Conservation (phyloP, 192 early-diverging fungal genomes). For the Coemansia sp. region DNA sequence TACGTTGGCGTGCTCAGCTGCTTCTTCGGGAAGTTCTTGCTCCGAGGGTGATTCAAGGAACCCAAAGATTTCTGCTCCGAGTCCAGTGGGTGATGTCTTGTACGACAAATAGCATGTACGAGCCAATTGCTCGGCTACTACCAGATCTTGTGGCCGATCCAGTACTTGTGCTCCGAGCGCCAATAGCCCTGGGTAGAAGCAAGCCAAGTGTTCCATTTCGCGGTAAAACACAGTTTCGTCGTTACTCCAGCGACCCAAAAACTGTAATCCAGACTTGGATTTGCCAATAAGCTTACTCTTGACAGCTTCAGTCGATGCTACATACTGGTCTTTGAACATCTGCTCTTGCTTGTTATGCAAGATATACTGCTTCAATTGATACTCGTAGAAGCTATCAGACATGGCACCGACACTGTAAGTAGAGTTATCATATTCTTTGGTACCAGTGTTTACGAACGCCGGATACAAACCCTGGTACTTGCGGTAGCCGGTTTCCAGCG, state of each 20-base stretch:
- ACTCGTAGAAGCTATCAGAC: slow-evolving; percentile 96
- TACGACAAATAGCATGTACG: slow-evolving; percentile 81
- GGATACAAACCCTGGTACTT: slow-evolving; percentile 74
- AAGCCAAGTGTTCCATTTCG: slow-evolving; percentile 95
- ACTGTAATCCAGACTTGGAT: slow-evolving; percentile 10
- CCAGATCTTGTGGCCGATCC: slow-evolving; percentile 63
- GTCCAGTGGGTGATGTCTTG: slow-evolving; percentile 68
- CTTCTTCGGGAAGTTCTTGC: neutral
- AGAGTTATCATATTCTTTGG: slow-evolving; percentile 18
- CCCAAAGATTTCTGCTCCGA: slow-evolving; percentile 79
- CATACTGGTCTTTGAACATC: slow-evolving; percentile 70
- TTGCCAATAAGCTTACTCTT: slow-evolving; percentile 46
- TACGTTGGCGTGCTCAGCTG: neutral
- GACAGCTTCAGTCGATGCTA: slow-evolving; percentile 64
- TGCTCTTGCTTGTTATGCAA: slow-evolving; percentile 65
- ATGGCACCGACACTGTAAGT: slow-evolving; percentile 76
- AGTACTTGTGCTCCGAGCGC: slow-evolving; percentile 67
- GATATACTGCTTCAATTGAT: slow-evolving; percentile 87
- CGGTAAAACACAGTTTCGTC: slow-evolving; percentile 21
- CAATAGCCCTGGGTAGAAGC: slow-evolving; percentile 85
- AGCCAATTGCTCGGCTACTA: slow-evolving; percentile 76
- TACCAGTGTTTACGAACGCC: slow-evolving; percentile 54
- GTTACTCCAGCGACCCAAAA: slow-evolving; percentile 16
- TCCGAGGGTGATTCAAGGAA: slow-evolving; percentile 42
- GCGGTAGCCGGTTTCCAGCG: slow-evolving; percentile 49